Percentiles rank a stretch among this genome's conserved stretches.
These are phyloP conservation scores for Suhomyces sp. DNA, from an alignment of 805 yeast genomes.

Conservation along the genomic window DNA sequence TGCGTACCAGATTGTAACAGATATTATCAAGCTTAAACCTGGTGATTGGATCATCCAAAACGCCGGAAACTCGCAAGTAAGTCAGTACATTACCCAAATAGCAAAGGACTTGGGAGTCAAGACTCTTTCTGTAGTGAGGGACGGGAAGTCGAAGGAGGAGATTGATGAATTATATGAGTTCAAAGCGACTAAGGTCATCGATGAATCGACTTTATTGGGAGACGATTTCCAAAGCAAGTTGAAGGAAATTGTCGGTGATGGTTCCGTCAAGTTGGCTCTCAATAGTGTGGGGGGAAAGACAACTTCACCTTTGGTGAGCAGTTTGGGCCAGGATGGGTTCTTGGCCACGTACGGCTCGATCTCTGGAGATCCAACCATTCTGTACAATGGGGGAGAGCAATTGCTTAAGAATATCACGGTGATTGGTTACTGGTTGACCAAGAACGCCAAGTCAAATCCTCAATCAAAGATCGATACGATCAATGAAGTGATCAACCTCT, in stretches of 20 bases:
- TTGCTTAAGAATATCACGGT: slow-evolving; percentile 31
- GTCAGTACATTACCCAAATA: slow-evolving; percentile 29
- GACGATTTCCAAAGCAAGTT: slow-evolving; percentile 12
- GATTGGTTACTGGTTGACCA: slow-evolving; percentile 32
- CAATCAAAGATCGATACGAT: slow-evolving; percentile 57
- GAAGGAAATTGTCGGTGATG: slow-evolving; percentile 17
- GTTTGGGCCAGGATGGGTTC: slow-evolving; percentile 24
- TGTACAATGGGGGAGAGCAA: slow-evolving; percentile 23
- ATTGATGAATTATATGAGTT: slow-evolving; percentile 21
- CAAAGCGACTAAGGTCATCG: slow-evolving; percentile 33
- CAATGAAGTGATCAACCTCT: slow-evolving; percentile 53
- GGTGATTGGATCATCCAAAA: slow-evolving; percentile 36
- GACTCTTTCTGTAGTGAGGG: slow-evolving; percentile 28
- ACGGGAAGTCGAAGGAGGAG: slow-evolving; percentile 25
- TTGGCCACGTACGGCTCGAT: slow-evolving; percentile 30
- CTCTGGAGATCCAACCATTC: slow-evolving; percentile 15
- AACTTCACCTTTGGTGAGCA: slow-evolving; percentile 19
- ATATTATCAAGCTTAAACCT: slow-evolving; percentile 14
- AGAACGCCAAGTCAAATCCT: slow-evolving; percentile 43
- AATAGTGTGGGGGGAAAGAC: slow-evolving; percentile 31
- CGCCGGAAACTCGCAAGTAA: slow-evolving; percentile 36
- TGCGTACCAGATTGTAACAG: slow-evolving; percentile 20
- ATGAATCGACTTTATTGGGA: slow-evolving; percentile 25
- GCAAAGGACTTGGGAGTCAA: slow-evolving; percentile 23
- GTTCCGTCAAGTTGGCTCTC: slow-evolving; percentile 29